phyloP scores from a whole-genome alignment of 305 asterid species.

The Solanum hybrid region DNA sequence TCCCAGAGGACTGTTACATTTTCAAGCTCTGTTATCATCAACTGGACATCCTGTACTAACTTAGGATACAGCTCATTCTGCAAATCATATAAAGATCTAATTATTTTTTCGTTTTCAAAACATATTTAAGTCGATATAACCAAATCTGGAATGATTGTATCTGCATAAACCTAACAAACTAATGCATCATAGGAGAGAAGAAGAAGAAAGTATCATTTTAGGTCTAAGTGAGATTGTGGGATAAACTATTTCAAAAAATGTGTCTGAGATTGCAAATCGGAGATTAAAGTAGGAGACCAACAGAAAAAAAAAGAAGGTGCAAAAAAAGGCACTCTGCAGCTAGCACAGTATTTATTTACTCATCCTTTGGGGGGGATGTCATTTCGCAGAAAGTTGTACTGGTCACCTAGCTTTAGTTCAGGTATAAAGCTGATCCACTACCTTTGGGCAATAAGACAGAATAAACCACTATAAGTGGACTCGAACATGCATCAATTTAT shows the following conservation, averaged over 20 bases:
- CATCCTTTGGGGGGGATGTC: neutral
- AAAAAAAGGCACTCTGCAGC: neutral
- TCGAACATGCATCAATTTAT: neutral
- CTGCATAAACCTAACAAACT: neutral
- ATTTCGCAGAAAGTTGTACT: neutral
- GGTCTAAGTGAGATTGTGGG: neutral
- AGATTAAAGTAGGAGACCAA: constrained; percentile 2
- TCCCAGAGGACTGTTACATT: constrained; percentile 98
- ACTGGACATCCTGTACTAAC: constrained; percentile 83
- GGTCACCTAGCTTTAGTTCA: neutral
- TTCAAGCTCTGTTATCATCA: constrained; percentile 94
- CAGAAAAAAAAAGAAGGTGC: neutral
- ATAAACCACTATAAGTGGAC: neutral
- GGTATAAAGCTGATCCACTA: neutral
- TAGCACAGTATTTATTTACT: neutral
- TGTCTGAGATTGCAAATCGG: neutral
- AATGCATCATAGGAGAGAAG: neutral
- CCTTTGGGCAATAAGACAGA: neutral
- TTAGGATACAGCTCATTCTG: constrained; percentile 86
- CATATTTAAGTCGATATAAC: neutral
- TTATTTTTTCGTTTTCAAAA: neutral
- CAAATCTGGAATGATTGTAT: neutral
- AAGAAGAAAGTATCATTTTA: neutral
- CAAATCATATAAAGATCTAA: constrained; percentile 14
- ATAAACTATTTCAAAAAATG: neutral